A percentile compares a stretch with the other conserved stretches of the same genome.
Conservation (phyloP, 139 green algal genomes). For the Yamagishiella unicocca region DNA sequence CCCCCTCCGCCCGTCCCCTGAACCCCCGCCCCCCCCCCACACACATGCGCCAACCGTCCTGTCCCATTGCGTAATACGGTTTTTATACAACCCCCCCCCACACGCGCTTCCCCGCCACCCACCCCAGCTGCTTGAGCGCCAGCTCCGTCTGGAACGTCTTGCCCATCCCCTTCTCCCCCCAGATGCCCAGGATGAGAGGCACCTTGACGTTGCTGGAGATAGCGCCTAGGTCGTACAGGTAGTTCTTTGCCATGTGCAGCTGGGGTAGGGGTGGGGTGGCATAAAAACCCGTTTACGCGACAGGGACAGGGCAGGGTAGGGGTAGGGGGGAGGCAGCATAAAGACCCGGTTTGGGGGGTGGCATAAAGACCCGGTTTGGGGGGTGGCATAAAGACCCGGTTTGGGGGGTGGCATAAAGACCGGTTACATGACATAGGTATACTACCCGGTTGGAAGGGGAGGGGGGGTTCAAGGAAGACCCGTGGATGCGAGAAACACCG, state of each 20-base stretch:
- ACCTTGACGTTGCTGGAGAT: slow-evolving; percentile 63
- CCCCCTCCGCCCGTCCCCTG: background rate
- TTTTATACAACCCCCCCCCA: background rate
- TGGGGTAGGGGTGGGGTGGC: slow-evolving; percentile 33
- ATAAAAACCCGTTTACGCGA: background rate
- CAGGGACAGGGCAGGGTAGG: background rate
- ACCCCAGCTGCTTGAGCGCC: slow-evolving; percentile 92
- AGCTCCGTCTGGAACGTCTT: slow-evolving; percentile 94
- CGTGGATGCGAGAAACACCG: too few relatives aligned
- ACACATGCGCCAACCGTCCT: background rate
- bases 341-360: too few relatives aligned
- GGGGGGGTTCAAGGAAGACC: too few relatives aligned
- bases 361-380: too few relatives aligned
- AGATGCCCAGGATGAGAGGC: slow-evolving; percentile 82
- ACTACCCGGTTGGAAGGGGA: too few relatives aligned
- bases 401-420: too few relatives aligned
- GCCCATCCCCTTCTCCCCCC: slow-evolving; percentile 78
- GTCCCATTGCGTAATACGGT: too few relatives aligned
- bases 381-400: too few relatives aligned
- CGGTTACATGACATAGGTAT: too few relatives aligned
- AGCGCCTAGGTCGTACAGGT: slow-evolving; percentile 71
- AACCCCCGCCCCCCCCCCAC: too few relatives aligned
- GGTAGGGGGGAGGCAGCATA: too few relatives aligned
- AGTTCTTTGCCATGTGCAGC: slow-evolving; percentile 94
- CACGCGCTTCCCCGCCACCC: slow-evolving; percentile 1